Percentiles rank a stretch among this genome's conserved stretches.
Evolutionary conservation across 2,329 filamentous ascomycete genomes (phyloP).

Genomic region (Penicillium sp.): DNA sequence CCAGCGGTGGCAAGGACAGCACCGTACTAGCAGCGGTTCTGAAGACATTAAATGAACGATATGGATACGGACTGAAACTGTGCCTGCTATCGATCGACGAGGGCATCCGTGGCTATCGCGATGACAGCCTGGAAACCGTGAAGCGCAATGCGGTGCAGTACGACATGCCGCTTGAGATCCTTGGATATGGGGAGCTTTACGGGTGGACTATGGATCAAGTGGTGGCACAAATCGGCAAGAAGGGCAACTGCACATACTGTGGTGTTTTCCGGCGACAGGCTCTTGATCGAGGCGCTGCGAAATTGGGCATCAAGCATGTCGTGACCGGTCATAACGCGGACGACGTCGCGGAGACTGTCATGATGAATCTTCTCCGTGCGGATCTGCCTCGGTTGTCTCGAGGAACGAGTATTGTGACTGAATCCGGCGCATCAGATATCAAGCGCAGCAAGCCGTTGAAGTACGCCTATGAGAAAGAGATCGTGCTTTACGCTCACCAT

Average conservation of each 20-base stretch:
- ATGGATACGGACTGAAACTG: constrained; percentile 83
- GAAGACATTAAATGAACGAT: constrained; percentile 89
- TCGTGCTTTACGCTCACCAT: constrained; percentile 95
- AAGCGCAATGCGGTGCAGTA: constrained; percentile 92
- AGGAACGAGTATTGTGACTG: constrained; percentile 87
- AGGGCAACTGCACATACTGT: constrained; percentile 98
- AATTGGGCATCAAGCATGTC: constrained; percentile 85
- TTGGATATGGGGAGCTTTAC: constrained; percentile 92
- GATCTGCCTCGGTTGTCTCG: constrained; percentile 85
- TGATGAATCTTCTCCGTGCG: constrained; percentile 94
- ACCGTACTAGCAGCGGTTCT: constrained; percentile 93
- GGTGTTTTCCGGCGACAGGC: constrained; percentile 95
- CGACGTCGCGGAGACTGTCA: constrained; percentile 92
- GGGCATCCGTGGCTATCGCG: constrained; percentile 94
- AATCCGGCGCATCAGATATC: constrained; percentile 76
- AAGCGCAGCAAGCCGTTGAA: constrained; percentile 96
- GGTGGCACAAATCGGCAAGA: constrained; percentile 93
- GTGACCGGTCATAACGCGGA: constrained; percentile 98
- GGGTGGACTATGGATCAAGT: constrained; percentile 99
- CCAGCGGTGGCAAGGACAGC: constrained; percentile 95
- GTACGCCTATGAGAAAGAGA: constrained; percentile 98
- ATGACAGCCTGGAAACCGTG: constrained; percentile 94
- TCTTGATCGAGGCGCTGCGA: constrained; percentile 86
- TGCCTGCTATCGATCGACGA: constrained; percentile 92
- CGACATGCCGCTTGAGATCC: constrained; percentile 85